Evolutionary conservation across 192 early-diverging fungal genomes (phyloP).

Genomic region (Kickxella alabastrina): DNA sequence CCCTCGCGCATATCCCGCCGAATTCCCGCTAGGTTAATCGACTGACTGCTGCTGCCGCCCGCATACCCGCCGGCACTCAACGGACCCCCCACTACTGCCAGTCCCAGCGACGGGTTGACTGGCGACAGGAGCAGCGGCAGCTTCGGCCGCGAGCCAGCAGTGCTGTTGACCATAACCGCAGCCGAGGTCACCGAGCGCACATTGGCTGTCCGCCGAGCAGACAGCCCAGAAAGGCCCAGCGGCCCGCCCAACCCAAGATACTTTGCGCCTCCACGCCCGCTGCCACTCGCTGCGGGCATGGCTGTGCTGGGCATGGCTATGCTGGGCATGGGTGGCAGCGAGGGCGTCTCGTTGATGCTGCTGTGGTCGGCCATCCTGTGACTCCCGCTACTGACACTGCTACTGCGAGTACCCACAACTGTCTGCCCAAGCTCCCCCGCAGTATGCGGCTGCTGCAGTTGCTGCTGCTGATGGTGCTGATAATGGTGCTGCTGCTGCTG

Average conservation of each 20-base stretch:
- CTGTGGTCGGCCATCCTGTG: background rate
- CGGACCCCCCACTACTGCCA: too few species aligned
- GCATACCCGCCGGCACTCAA: too few species aligned
- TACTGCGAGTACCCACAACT: constrained; percentile 3
- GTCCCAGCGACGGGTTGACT: constrained; percentile 1
- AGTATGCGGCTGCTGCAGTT: too few species aligned
- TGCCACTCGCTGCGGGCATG: constrained; percentile 1
- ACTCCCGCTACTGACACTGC: constrained; percentile 1
- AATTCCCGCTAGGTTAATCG: constrained; percentile 34
- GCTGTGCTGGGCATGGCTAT: background rate
- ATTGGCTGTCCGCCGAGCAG: constrained; percentile 24
- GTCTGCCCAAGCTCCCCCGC: too few species aligned
- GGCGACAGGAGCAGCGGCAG: constrained; percentile 49
- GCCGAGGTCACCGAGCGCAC: constrained; percentile 39
- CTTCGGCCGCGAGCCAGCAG: background rate
- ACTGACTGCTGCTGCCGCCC: background rate
- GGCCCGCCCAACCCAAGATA: constrained; percentile 44
- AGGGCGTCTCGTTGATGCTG: background rate
- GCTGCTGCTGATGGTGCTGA: too few species aligned
- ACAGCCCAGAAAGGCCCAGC: constrained; percentile 10
- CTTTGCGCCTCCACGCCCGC: constrained; percentile 4
- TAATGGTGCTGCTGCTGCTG: too few species aligned
- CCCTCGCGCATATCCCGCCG: constrained; percentile 38
- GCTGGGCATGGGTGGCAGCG: constrained; percentile 6
- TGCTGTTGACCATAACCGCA: constrained; percentile 18